Conservation (phyloP, 2,329 filamentous ascomycete species). For the Fusarium vanettenii region DNA sequence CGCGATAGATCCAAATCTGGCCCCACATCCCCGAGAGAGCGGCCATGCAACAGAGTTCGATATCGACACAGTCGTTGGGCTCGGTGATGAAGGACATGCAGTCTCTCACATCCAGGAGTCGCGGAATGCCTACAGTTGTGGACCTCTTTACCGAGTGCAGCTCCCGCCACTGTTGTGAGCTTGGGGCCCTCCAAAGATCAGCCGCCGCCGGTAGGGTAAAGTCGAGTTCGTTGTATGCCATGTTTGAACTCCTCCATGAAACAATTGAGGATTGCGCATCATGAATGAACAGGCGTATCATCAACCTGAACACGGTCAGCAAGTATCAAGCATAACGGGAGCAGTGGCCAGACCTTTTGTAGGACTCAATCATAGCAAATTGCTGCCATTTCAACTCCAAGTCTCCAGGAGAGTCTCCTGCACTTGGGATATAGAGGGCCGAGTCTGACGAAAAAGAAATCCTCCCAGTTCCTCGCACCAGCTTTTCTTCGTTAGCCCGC, state of each 20-base stretch:
- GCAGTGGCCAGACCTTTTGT: constrained; percentile 32
- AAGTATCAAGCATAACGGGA: not conserved
- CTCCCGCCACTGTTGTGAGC: constrained; percentile 35
- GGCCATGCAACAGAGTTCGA: constrained; percentile 30
- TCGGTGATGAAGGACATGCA: constrained; percentile 30
- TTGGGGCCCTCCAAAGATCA: constrained; percentile 38
- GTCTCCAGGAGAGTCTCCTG: constrained; percentile 24
- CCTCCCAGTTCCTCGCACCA: constrained; percentile 36
- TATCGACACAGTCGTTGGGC: constrained; percentile 30
- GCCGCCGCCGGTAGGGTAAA: constrained; percentile 34
- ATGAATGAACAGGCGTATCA: constrained; percentile 38
- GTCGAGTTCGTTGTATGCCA: constrained; percentile 39
- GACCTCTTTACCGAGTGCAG: constrained; percentile 25
- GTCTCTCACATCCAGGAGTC: constrained; percentile 34
- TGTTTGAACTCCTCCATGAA: constrained; percentile 33
- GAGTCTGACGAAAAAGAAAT: constrained; percentile 35
- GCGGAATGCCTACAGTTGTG: constrained; percentile 12
- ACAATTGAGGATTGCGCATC: constrained; percentile 39
- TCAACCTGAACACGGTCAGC: constrained; percentile 33
- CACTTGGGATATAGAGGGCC: constrained; percentile 20
- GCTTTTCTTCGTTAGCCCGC: constrained; percentile 20
- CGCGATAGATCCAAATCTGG: constrained; percentile 41
- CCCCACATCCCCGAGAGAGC: constrained; percentile 40
- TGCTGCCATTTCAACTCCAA: constrained; percentile 38
- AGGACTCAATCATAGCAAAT: constrained; percentile 33